Base-by-base conservation (phyloP, 2,329 filamentous ascomycete species). In the Periconia sp. region DNA sequence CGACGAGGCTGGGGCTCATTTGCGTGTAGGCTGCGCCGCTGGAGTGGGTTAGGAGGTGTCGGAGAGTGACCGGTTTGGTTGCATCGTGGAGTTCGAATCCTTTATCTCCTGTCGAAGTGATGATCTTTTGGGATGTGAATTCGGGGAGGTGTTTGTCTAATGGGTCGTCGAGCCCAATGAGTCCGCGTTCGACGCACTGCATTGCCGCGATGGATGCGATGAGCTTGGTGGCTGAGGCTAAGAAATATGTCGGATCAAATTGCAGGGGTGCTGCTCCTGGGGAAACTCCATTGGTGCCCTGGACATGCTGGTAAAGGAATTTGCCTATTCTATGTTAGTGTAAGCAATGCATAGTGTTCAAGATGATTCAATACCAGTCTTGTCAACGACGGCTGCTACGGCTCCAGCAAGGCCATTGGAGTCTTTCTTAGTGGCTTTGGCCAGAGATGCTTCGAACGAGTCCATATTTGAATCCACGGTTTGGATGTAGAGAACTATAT, bases 201-300 rank as follows among this genome's bases (percentile, higher is more conserved):
- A 73, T 49, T 2, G 61, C 62, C 3, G 66, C 65, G 43, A 73
- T 65, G 7, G 59, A 57, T 17, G 65, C 56, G n/a, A 72, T 60
- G 10, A 71, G 58, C 49, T 73, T 72, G 1, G 64, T 73, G 55
- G 61, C 66, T 1, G 65, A 70, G 14, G 69, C 69, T 7, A 71
- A 54, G 74, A 76, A 81, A 58, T 84, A 88, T 1, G 84, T 73
- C 14, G 73, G 82, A 37, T 66, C 62, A 31, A 84, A 71, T 0
- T 77, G 78, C 79, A 88, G 82, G 5, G 79, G 73, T 42, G 81
- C 76, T 0, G 73, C 60, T 10, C 66, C 61, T 9, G 66, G 55
- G 1, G 68, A 49, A 10, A 75, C 71, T 33, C 64, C 68, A 43
- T 73, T 72, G 63, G 44, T 74, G 48, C 33, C 76, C 49, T 55